Percentiles rank a stretch among this genome's conserved stretches.
These are phyloP conservation scores for Linnemannia zychae DNA, from an alignment of 192 early-diverging fungal species.

Conservation along the genomic window DNA sequence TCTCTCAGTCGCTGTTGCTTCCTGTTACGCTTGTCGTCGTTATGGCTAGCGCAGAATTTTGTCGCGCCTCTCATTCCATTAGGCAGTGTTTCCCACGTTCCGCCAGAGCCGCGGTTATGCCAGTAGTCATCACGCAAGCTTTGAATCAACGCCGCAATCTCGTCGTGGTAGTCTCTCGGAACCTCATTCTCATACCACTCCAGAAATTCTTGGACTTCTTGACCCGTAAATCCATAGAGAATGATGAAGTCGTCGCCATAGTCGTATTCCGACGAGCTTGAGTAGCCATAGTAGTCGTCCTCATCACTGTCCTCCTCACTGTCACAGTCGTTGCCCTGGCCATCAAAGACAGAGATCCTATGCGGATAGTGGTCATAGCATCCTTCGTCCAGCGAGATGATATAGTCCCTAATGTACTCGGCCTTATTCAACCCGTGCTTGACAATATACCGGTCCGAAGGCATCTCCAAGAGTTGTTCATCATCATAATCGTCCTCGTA, in stretches of 20 bases:
- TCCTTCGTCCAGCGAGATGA: background rate
- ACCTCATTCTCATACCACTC: slow-evolving; percentile 10
- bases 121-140: background rate
- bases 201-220: slow-evolving; percentile 11
- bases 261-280: background rate
- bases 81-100: background rate
- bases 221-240: background rate
- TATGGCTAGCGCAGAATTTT: slow-evolving; percentile 2
- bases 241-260: background rate
- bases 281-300: background rate
- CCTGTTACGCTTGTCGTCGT: background rate
- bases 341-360: background rate
- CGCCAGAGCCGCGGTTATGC: slow-evolving; percentile 2
- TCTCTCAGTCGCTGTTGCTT: background rate
- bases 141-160: slow-evolving; percentile 19
- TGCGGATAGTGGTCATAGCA: background rate
- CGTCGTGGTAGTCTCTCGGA: background rate
- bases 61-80: background rate
- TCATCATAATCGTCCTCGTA: background rate
- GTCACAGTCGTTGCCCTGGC: background rate
- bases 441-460: background rate
- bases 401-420: background rate
- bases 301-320: too few species aligned
- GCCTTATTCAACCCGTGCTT: background rate
- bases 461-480: background rate